Evolutionary conservation across 2,329 filamentous ascomycete species (phyloP), one percentile per base, ranked within the genome.

Genomic region (Aspergillus sp.): DNA sequence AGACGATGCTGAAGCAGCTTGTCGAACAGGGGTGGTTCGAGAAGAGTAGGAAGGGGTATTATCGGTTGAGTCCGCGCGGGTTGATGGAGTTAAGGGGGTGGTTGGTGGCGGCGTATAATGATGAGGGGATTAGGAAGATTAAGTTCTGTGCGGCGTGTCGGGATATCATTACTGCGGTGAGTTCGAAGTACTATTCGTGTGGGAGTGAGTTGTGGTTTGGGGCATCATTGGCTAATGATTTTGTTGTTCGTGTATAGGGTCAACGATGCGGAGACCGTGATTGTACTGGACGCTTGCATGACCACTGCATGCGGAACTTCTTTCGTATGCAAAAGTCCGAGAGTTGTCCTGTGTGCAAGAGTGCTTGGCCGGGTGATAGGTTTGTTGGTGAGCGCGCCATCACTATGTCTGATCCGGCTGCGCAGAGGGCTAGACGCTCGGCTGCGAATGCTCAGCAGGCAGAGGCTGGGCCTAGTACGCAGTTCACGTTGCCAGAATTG

Each of bases 81-180:
- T 79, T 99, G 66, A 87, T 98, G 82, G 95, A 99, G 80, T 79
- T 99, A 59, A 84, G 89, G 60, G 83, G 85, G 1, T 98, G 93
- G 88, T 83, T 99, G 52, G 79, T 91, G n/a, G 90, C 91, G 56
- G 91, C 89, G 28, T 99, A 97, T 76, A 98, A 99, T 72, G 91
- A 96, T 58, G 78, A 83, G 0, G 84, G 86, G 9, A 87, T 85
- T 81, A 85, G 91, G 72, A 87, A 87, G 63, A 90, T 99, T 73
- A 96, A 95, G 78, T 87, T 88, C 64, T 99, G 95, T 74, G 86
- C 90, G 70, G 92, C 91, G 0, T 99, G 95, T 76, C 90, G 87
- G 74, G 92, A 97, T 65, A 89, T 98, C 63, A 86, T 98, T 43
- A 99, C 94, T 0, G 80, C 90, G 65, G 84, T 84, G 70, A 65